Base-by-base conservation (phyloP, 2,329 filamentous ascomycete genomes). In the Albifimbria verrucaria region DNA sequence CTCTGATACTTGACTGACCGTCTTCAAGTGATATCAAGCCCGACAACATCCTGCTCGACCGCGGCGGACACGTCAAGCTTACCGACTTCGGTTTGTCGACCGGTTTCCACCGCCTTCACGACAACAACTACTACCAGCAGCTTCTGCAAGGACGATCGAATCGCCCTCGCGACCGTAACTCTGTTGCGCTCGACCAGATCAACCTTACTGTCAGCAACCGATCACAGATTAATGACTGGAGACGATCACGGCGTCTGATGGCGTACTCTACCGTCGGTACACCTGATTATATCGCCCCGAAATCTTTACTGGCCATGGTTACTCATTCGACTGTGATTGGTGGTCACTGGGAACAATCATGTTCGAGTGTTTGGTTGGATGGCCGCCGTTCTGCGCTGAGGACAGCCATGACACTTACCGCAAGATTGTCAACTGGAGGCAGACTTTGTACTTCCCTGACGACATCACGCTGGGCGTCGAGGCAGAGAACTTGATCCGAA, bases 291-390 rank as follows among this genome's bases (percentile, higher is more conserved):
- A 99, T 99, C 68, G 94, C 94, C 1, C 94, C 3, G 94, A 99
- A 70, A 97, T 99, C 64, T 97, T 99, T 72, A 95, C 90, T 46
- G 92, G 93, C 18, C 90, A 96, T 65, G 94, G 94, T 48, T 99
- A 99, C 76, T 90, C 91, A 54, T 96, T 93, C 66, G 88, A 95
- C 68, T 99, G 94, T 70, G 94, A 99, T 78, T 99, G 94, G 94
- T 99, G 94, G 94, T 96, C 90, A 21, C 82, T 99, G 48, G 94
- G 94, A 50, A 97, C 94, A 44, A 99, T 99, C 75, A 97, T 99
- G 94, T 99, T 97, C 65, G 94, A 99, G 74, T 99, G 94, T 72
- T 80, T 99, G 61, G 92, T 99, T 56, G 94, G 94, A 64, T 99
- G 94, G 94, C 94, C 94, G 52, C 94, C 94, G 25, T 99, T 99